Evolutionary conservation across 192 early-diverging fungal genomes (phyloP).

Genomic region (Coemansia sp.): DNA sequence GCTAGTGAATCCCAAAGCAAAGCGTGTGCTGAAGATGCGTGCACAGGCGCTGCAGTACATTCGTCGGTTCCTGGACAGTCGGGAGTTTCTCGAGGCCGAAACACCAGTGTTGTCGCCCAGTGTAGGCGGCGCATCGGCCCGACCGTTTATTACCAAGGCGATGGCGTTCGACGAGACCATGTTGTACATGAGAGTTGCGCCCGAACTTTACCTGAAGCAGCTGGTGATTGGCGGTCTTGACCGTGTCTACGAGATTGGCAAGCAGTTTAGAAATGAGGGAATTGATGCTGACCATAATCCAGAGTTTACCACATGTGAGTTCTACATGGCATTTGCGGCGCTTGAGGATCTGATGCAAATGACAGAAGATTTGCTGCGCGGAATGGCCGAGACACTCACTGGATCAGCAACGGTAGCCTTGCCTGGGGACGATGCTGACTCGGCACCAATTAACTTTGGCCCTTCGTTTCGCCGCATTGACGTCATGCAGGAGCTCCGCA

Average conservation of each 20-base stretch:
- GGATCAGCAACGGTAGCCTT: constrained; percentile 16
- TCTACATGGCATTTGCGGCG: constrained; percentile 79
- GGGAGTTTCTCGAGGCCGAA: constrained; percentile 80
- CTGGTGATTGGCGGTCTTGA: constrained; percentile 84
- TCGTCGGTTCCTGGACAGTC: constrained; percentile 61
- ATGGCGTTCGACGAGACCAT: constrained; percentile 64
- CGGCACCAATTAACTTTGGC: constrained; percentile 46
- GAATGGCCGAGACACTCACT: constrained; percentile 33
- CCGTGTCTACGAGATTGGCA: constrained; percentile 85
- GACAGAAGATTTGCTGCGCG: constrained; percentile 69
- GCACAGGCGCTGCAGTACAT: constrained; percentile 63
- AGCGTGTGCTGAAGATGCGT: constrained; percentile 58
- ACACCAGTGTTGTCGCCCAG: constrained; percentile 75
- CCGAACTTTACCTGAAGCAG: constrained; percentile 86
- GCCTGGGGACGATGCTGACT: constrained; percentile 11
- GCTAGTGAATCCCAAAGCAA: constrained; percentile 61
- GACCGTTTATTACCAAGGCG: constrained; percentile 71
- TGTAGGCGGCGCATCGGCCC: constrained; percentile 79
- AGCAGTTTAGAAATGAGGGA: constrained; percentile 90
- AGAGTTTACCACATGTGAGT: constrained; percentile 89
- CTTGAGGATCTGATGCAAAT: constrained; percentile 66
- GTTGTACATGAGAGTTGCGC: constrained; percentile 78
- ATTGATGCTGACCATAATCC: constrained; percentile 88
- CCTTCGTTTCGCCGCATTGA: constrained; percentile 61
- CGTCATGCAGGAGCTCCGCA: constrained; percentile 54